These are phyloP conservation scores for Fusarium neocosmosporiellum DNA, from an alignment of 2,329 filamentous ascomycete genomes.

Conservation along the genomic window DNA sequence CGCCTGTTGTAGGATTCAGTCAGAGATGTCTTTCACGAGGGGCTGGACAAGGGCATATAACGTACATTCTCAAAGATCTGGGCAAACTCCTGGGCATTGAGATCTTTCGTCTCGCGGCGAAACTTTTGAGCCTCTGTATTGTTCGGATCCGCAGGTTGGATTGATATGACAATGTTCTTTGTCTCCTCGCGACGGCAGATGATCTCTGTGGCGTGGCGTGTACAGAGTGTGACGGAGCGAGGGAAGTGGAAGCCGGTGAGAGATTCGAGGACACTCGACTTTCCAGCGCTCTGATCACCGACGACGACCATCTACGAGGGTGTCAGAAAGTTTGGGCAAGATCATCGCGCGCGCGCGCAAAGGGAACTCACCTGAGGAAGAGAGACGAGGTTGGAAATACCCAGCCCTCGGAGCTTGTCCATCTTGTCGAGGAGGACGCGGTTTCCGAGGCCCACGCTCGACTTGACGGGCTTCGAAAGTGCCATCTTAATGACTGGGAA, in stretches of 20 bases:
- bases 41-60: rapidly evolving
- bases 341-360: neutral
- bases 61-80: slow-evolving; percentile 55
- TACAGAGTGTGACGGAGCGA: slow-evolving; percentile 57
- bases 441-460: slow-evolving; percentile 31
- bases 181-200: slow-evolving; percentile 52
- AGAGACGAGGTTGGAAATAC: slow-evolving; percentile 50
- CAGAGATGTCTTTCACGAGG: neutral
- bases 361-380: slow-evolving; percentile 63
- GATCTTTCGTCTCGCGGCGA: slow-evolving; percentile 35
- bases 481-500: slow-evolving; percentile 12
- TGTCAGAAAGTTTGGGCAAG: neutral
- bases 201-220: slow-evolving; percentile 62
- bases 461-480: neutral
- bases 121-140: slow-evolving; percentile 40
- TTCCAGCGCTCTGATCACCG: slow-evolving; percentile 87
- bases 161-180: slow-evolving; percentile 54
- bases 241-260: slow-evolving; percentile 62
- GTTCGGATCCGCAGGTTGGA: slow-evolving; percentile 42
- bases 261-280: slow-evolving; percentile 84
- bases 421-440: slow-evolving; percentile 48
- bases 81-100: slow-evolving; percentile 47
- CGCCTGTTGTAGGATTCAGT: slow-evolving; percentile 43
- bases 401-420: slow-evolving; percentile 56
- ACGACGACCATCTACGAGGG: slow-evolving; percentile 78